These are phyloP conservation scores for Agaricus bisporus DNA, from an alignment of 768 basidiomycete genomes.

Conservation along the genomic window DNA sequence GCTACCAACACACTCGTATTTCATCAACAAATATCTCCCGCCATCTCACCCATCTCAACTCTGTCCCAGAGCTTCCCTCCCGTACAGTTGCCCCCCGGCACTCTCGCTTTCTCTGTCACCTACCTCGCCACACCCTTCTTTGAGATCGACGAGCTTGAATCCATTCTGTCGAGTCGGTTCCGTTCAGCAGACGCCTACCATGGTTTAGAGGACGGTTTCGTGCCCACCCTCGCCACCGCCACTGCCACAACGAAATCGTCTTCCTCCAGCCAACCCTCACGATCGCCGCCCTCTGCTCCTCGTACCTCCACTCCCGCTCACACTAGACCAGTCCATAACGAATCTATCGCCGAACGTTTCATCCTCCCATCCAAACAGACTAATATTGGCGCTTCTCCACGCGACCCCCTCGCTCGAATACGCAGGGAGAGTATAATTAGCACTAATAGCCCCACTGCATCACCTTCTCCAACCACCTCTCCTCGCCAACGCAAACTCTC, in stretches of 20 bases:
- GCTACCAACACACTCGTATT: slow-evolving; percentile 22
- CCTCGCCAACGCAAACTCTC: slow-evolving; percentile 46
- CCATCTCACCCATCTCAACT: slow-evolving; percentile 31
- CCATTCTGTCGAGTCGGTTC: slow-evolving; percentile 67
- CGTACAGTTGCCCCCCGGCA: slow-evolving; percentile 63
- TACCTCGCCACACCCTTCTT: slow-evolving; percentile 68
- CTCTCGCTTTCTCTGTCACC: slow-evolving; percentile 52
- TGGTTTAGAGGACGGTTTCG: slow-evolving; percentile 44
- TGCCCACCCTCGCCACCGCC: slow-evolving; percentile 50
- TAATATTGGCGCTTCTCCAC: slow-evolving; percentile 13
- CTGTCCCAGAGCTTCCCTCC: slow-evolving; percentile 56
- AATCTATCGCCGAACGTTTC: slow-evolving; percentile 29
- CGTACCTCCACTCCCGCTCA: slow-evolving; percentile 15
- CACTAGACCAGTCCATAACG: slow-evolving; percentile 5
- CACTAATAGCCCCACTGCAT: not conserved
- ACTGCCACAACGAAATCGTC: slow-evolving; percentile 4
- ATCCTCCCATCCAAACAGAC: slow-evolving; percentile 28
- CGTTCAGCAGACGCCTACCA: slow-evolving; percentile 47
- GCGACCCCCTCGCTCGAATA: slow-evolving; percentile 10
- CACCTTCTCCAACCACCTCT: slow-evolving; percentile 13
- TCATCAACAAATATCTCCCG: slow-evolving; percentile 21
- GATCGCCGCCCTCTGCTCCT: slow-evolving; percentile 16
- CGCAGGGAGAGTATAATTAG: slow-evolving; percentile 1
- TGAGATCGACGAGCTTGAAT: slow-evolving; percentile 72
- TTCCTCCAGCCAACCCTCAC: slow-evolving; percentile 12